Percentiles rank a stretch among this genome's conserved stretches.
These are phyloP conservation scores for Adenanthera pavonina DNA, from an alignment of 306 rosid species.

Conservation along the genomic window DNA sequence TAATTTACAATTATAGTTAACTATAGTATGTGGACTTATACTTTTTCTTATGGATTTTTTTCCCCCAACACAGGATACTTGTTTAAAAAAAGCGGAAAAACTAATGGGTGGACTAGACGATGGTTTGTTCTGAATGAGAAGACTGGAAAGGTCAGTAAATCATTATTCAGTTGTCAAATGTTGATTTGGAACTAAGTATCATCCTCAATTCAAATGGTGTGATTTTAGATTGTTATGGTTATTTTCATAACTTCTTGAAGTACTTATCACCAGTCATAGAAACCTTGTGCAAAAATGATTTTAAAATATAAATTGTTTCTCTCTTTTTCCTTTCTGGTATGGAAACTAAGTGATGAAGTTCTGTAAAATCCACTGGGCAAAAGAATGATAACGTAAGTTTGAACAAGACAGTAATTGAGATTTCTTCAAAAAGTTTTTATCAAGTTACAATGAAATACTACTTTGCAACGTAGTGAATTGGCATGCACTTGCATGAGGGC, in stretches of 20 bases:
- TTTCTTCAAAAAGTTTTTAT: constrained; percentile 11
- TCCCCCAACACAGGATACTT: constrained; percentile 52
- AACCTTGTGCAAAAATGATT: constrained; percentile 11
- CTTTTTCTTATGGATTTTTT: not conserved
- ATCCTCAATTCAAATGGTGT: not conserved
- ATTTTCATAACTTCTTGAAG: constrained; percentile 13
- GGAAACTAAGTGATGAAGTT: constrained; percentile 16
- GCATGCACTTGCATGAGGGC: constrained; percentile 12
- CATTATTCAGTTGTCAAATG: constrained; percentile 1
- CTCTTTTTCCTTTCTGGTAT: not conserved
- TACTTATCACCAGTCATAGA: constrained; percentile 7
- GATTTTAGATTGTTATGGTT: constrained; percentile 16
- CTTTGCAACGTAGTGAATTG: not conserved
- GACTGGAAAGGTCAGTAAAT: constrained; percentile 63
- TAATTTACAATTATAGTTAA: not conserved
- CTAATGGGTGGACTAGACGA: constrained; percentile 61
- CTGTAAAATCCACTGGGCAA: constrained; percentile 10
- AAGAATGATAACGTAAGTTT: not conserved
- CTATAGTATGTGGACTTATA: not conserved
- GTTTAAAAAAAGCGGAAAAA: constrained; percentile 58
- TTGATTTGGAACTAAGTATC: constrained; percentile 5
- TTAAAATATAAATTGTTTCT: constrained; percentile 1
- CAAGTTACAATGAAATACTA: constrained; percentile 20
- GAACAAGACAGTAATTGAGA: not conserved
- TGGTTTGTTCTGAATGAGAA: constrained; percentile 69